Base-by-base conservation (phyloP, 2,329 filamentous ascomycete species). In the Aspergillus spinulosporus region DNA sequence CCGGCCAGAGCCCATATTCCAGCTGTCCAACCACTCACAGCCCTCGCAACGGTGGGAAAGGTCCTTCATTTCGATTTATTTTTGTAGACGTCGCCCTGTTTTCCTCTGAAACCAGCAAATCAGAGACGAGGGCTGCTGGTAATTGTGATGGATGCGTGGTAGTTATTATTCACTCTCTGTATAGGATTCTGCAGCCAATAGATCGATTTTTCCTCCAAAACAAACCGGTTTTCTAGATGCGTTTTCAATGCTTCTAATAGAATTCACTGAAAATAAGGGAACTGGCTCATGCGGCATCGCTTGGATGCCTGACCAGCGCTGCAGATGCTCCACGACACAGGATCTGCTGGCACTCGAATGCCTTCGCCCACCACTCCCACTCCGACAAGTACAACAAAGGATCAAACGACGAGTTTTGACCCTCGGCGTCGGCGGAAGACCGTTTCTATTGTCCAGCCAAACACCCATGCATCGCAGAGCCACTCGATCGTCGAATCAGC, bases 301-400 rank as follows among this genome's bases (percentile, higher is more conserved):
- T 56, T 62, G 59, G 59, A 59, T 61, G 60, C 60, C 60, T 62
- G 60, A 62, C 60, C 59, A 58, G 48, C 51, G 46, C 50, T 62
- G 60, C 60, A 61, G 56, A 62, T 59, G 60, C 56, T 58, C 54
- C 59, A 54, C 37, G 55, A 60, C 55, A 52, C 58, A 58, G 57
- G 44, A 57, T 59, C 52, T 51, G 57, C 48, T 62, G 60, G 60
- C 59, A 53, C 46, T 49, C 52, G 45, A 44, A 44, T 47, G 49
- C 44, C 54, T 15, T 52, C 37, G 26, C 57, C 49, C 49, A 51
- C 36, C 51, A 47, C 50, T 51, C 53, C 52, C 57, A 46, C 45
- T 3, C 40, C 56, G 46, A 14, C 39, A 44, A 58, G 21, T 21
- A 21, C 21, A 21, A 21, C 52, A 52, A 53, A 34, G 49, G 39